These are phyloP conservation scores for Panicum miliaceum DNA, from an alignment of 176 grass and related monocot species.

Conservation along the genomic window DNA sequence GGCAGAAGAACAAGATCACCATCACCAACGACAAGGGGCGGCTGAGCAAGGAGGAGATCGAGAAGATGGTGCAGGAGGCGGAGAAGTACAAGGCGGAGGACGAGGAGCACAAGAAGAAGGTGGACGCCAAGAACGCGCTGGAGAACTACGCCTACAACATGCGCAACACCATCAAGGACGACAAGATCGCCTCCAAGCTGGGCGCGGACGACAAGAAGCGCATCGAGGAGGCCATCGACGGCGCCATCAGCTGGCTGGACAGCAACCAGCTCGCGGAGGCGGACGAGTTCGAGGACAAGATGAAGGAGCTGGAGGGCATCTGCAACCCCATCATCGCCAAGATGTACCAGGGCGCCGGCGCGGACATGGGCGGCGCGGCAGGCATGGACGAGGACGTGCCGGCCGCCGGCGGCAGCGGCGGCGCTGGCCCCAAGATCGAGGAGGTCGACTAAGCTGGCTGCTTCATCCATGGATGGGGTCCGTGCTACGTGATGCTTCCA, in stretches of 20 bases:
- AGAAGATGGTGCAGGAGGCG: conserved; percentile 76
- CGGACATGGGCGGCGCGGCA: conserved; percentile 37
- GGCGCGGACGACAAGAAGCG: conserved; percentile 51
- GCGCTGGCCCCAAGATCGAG: conserved; percentile 60
- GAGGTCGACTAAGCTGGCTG: conserved; percentile 47
- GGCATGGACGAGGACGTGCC: conserved; percentile 58
- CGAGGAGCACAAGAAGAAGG: conserved; percentile 78
- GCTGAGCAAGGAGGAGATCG: conserved; percentile 75
- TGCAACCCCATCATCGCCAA: conserved; percentile 69
- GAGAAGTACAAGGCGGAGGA: conserved; percentile 76
- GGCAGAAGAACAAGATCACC: conserved; percentile 74
- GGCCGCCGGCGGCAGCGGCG: conserved; percentile 26
- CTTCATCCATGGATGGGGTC: neutral
- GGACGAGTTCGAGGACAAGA: conserved; percentile 64
- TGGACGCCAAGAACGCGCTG: conserved; percentile 79
- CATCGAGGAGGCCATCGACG: conserved; percentile 54
- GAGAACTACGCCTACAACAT: conserved; percentile 97
- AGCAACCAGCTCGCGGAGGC: conserved; percentile 56
- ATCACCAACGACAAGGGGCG: conserved; percentile 71
- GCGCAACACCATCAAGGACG: conserved; percentile 71
- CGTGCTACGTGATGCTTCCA: neutral
- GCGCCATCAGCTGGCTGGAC: conserved; percentile 57
- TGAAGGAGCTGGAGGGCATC: conserved; percentile 67
- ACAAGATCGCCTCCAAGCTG: conserved; percentile 68
- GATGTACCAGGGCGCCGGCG: conserved; percentile 59